phyloP scores from a whole-genome alignment of 257 asterid genomes.

The Salvia rosmarinus region DNA sequence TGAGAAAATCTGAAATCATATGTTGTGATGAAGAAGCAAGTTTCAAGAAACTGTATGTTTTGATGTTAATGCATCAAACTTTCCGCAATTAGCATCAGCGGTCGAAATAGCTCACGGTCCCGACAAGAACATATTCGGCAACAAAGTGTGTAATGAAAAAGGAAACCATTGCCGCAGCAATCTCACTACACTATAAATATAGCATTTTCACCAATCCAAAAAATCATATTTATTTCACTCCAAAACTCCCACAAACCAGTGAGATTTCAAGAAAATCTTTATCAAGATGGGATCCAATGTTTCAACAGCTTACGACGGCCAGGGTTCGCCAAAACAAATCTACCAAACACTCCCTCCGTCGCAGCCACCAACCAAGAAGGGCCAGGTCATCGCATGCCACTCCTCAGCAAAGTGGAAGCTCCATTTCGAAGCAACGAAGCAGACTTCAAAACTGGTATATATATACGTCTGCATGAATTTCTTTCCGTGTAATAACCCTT shows the following conservation, averaged over 20 bases:
- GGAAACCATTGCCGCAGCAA: neutral
- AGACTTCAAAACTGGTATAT: constrained; percentile 64
- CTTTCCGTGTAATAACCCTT: neutral
- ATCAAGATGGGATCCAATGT: constrained; percentile 46
- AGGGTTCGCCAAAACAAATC: neutral
- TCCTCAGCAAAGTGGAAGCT: constrained; percentile 58
- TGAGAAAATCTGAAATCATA: too few species aligned
- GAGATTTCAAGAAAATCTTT: neutral
- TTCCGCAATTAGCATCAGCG: constrained; percentile 23
- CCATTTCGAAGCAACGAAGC: constrained; percentile 58
- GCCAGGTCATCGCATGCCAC: constrained; percentile 55
- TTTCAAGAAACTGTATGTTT: too few species aligned
- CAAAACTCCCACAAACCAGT: neutral
- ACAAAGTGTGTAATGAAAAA: neutral
- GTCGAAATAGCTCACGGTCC: constrained; percentile 36
- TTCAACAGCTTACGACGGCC: constrained; percentile 41
- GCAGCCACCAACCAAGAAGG: constrained; percentile 32
- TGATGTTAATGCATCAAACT: constrained; percentile 12
- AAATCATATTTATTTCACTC: constrained; percentile 17
- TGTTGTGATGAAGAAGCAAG: too few species aligned
- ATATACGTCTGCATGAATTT: too few species aligned
- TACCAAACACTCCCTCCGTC: neutral
- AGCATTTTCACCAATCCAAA: constrained; percentile 12
- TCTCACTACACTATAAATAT: constrained; percentile 31
- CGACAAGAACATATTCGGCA: constrained; percentile 48